These are phyloP conservation scores for Pulveroboletus sp. DNA, from an alignment of 768 basidiomycete species.

Conservation along the genomic window DNA sequence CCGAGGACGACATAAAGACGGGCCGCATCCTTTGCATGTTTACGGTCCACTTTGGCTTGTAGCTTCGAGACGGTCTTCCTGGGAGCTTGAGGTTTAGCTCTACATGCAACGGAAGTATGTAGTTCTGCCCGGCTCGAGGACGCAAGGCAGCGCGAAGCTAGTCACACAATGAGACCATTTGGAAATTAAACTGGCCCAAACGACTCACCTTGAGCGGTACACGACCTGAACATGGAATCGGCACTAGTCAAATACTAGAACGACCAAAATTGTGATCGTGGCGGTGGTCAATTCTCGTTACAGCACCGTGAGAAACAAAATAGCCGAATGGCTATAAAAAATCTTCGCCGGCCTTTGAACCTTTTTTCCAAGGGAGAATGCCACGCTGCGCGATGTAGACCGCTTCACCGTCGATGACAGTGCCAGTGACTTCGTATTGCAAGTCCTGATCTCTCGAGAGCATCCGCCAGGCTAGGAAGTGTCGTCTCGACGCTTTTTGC, in stretches of 20 bases:
- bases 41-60: slow-evolving; percentile 42
- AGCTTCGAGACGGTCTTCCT: slow-evolving; percentile 42
- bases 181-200: not conserved
- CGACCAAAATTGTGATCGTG: slow-evolving; percentile 1
- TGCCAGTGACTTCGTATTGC: slow-evolving; percentile 53
- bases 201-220: slow-evolving; percentile 19
- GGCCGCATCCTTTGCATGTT: slow-evolving; percentile 37
- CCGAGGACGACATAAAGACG: slow-evolving; percentile 73
- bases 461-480: slow-evolving; percentile 58
- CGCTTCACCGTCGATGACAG: slow-evolving; percentile 54
- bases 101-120: slow-evolving; percentile 47
- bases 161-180: not conserved
- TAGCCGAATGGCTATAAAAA: slow-evolving; percentile 24
- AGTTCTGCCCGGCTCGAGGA: slow-evolving; percentile 41
- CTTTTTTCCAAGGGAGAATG: slow-evolving; percentile 45
- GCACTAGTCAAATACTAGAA: not conserved
- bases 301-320: slow-evolving; percentile 38
- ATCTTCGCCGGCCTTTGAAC: not conserved
- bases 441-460: slow-evolving; percentile 57
- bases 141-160: slow-evolving; percentile 39
- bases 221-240: slow-evolving; percentile 28
- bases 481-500: slow-evolving; percentile 47
- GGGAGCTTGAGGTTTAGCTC: slow-evolving; percentile 35
- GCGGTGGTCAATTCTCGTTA: not conserved
- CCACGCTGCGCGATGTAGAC: slow-evolving; percentile 61